Conservation (phyloP, 257 asterid species). For the Sherardia arvensis region DNA sequence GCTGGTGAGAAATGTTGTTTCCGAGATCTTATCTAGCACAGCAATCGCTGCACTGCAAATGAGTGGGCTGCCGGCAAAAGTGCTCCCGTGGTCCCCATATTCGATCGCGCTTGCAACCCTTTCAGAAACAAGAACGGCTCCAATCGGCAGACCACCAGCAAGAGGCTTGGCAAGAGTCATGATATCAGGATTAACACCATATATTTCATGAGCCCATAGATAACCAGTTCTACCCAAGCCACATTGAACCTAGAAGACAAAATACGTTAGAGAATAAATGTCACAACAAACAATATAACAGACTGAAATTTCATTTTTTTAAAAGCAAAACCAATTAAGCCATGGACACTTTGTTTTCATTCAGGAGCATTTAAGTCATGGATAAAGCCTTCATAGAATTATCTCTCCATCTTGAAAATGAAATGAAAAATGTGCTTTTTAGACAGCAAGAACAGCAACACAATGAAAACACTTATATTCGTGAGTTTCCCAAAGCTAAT, state of each 20-base stretch:
- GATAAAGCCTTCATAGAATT: too few relatives aligned
- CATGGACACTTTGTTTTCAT: too few relatives aligned
- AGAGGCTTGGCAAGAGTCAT: constrained; percentile 98
- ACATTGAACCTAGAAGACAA: constrained; percentile 63
- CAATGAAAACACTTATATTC: not conserved
- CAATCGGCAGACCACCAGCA: constrained; percentile 97
- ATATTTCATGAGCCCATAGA: constrained; percentile 91
- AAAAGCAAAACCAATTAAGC: not conserved
- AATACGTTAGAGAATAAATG: not conserved
- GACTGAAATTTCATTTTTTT: not conserved
- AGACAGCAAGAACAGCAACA: not conserved
- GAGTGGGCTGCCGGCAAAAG: constrained; percentile 94
- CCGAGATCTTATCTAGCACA: constrained; percentile 69
- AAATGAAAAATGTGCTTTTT: not conserved
- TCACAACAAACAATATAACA: too few relatives aligned
- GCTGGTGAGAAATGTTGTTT: constrained; percentile 43
- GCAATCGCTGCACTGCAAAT: constrained; percentile 74
- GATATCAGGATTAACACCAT: constrained; percentile 63
- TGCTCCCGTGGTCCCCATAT: constrained; percentile 94
- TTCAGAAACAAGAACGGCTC: constrained; percentile 72
- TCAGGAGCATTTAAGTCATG: too few relatives aligned
- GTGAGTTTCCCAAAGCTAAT: not conserved
- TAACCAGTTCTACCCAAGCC: constrained; percentile 86
- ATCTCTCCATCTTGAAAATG: not conserved
- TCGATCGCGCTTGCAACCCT: constrained; percentile 56